A percentile compares a stretch with the other conserved stretches of the same genome.
phyloP scores from a whole-genome alignment of 495 filamentous ascomycete genomes.

The Podospora sp. region DNA sequence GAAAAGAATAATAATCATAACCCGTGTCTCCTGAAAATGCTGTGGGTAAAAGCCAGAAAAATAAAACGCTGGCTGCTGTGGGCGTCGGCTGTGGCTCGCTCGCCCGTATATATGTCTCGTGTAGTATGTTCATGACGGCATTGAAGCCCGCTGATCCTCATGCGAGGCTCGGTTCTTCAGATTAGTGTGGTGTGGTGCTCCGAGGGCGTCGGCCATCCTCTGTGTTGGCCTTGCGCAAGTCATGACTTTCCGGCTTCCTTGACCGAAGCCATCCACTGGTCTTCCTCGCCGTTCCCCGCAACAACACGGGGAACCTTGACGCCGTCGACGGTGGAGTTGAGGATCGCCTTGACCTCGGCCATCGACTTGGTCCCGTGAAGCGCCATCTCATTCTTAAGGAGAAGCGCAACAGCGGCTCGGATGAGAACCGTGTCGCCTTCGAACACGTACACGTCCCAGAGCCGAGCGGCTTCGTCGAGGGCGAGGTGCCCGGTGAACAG shows the following conservation, averaged over 20 bases:
- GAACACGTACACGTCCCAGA: conserved; percentile 95
- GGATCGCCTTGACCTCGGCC: conserved; percentile 36
- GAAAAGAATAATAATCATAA: conserved; percentile 18
- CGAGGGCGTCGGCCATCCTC: neutral
- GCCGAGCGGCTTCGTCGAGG: conserved; percentile 72
- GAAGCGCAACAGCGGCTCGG: conserved; percentile 72
- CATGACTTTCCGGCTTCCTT: conserved; percentile 37
- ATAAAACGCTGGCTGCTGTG: conserved; percentile 5
- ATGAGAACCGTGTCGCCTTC: conserved; percentile 86
- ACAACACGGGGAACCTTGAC: conserved; percentile 27
- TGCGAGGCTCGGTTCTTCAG: neutral
- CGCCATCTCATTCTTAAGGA: conserved; percentile 52
- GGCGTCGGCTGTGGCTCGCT: conserved; percentile 1
- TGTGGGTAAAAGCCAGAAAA: conserved; percentile 12
- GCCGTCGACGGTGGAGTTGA: conserved; percentile 23
- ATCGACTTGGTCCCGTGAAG: conserved; percentile 40
- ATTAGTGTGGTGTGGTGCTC: neutral
- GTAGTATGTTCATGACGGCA: conserved; percentile 24
- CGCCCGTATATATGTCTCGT: conserved; percentile 12
- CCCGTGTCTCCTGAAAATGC: conserved; percentile 21
- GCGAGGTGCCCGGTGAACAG: conserved; percentile 58
- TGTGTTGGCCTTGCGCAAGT: neutral
- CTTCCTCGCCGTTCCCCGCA: conserved; percentile 38
- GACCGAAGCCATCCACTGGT: conserved; percentile 41
- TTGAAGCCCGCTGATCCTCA: neutral